Evolutionary conservation across 371 early-diverging fungal species (phyloP), one percentile per base, ranked within the genome.

Genomic region (Mucor piriformis): DNA sequence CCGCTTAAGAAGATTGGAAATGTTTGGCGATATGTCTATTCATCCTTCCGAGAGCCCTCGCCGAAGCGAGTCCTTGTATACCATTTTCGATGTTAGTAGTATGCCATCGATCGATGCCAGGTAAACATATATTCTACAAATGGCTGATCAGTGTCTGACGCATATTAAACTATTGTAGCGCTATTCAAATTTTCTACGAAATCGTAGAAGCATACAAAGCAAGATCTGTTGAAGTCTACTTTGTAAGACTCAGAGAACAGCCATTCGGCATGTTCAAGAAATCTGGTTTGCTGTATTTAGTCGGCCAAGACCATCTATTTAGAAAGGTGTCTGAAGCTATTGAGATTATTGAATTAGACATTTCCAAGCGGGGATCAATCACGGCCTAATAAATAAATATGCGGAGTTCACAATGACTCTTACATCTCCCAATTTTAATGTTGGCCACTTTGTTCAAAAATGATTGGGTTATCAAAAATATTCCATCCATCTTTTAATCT

Each of bases 31-130:
- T 42, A 83, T 94, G 81, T 84, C 88, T 5, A 91, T 91, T 32
- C 96, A 97, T 74, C 97, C 97, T n/a, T 88, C 83, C 15, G 95
- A 82, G 74, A 88, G 74, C 32, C 88, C 87, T 59, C 90, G 83
- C 27, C 77, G 88, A 54, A 75, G 77, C 34, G 88, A 88, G 1
- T 83, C 84, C n/a, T 67, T 77, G 5, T 85, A 87, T 48, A 88
- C 90, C 18, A 85, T 96, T 29, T 95, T 96, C 74, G 96, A 96
- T 73, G 87, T 94, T n/a, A 88, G 87, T 32, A 86, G 89, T 58
- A 92, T 97, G 88, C 86, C 90, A 0, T 79, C 78, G 1, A 81
- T 97, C 54, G 97, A 97, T 74, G 96, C 95, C 23, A 92, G 90
- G 88, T 80, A 77, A 40, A 4, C 21, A 11, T 18, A 29, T 50